Percentiles rank a stretch among this genome's conserved stretches.
phyloP scores from a whole-genome alignment of 352 stramenopile genomes.

The Sclerospora graminicola region DNA sequence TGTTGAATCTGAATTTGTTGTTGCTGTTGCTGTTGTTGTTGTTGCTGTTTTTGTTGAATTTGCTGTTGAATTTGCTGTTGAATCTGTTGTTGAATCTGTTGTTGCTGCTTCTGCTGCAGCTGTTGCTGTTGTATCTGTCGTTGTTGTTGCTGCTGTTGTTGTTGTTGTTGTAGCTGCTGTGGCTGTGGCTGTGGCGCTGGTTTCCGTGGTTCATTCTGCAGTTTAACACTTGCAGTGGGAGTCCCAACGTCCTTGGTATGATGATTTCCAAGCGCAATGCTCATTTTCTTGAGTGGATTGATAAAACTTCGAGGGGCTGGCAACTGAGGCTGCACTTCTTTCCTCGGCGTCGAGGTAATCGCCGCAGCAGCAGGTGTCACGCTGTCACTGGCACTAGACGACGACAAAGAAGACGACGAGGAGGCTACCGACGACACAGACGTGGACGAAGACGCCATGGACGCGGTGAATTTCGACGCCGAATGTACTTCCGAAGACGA shows the following conservation, averaged over 20 bases:
- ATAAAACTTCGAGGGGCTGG: constrained; percentile 34
- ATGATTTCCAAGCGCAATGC: constrained; percentile 27
- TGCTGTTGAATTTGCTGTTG: not conserved
- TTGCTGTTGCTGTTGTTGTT: constrained; percentile 5
- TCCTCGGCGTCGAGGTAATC: constrained; percentile 5
- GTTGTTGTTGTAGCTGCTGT: constrained; percentile 2
- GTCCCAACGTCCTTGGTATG: constrained; percentile 22
- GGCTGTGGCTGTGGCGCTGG: constrained; percentile 21
- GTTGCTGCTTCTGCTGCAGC: not conserved
- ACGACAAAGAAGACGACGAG: constrained; percentile 7
- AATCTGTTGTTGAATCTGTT: not conserved
- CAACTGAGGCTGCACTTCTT: constrained; percentile 12
- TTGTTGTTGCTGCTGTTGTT: constrained; percentile 7
- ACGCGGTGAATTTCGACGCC: constrained; percentile 16
- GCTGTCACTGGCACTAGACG: constrained; percentile 9
- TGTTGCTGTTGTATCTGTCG: constrained; percentile 4
- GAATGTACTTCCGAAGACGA: constrained; percentile 14
- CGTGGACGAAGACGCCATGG: constrained; percentile 17
- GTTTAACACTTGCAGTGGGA: too few species aligned
- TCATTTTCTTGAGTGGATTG: constrained; percentile 59
- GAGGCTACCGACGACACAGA: constrained; percentile 17
- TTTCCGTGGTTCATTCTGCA: too few species aligned
- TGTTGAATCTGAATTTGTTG: not conserved
- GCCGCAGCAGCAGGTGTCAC: constrained; percentile 2
- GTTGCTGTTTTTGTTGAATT: too few species aligned